Percentiles rank a stretch among this genome's conserved stretches.
phyloP scores from a whole-genome alignment of 306 rosid species.

The Ormosia emarginata region DNA sequence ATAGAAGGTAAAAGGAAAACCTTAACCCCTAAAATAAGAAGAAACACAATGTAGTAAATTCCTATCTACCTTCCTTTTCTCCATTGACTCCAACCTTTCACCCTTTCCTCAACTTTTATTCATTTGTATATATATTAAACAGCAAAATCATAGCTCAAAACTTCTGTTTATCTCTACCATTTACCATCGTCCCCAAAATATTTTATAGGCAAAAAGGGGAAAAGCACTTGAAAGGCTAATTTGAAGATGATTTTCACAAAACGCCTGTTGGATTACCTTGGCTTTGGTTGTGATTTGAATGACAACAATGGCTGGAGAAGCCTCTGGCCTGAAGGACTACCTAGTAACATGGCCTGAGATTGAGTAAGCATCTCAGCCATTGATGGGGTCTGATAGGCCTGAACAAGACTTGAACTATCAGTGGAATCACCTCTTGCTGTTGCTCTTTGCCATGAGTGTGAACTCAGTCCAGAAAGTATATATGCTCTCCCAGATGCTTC shows the following conservation, averaged over 20 bases:
- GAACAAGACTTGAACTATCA: constrained; percentile 77
- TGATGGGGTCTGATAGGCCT: constrained; percentile 89
- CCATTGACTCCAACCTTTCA: constrained; percentile 46
- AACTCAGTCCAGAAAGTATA: constrained; percentile 93
- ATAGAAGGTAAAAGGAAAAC: constrained; percentile 27
- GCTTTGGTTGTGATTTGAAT: constrained; percentile 66
- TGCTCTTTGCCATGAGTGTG: constrained; percentile 99
- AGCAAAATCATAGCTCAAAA: constrained; percentile 58
- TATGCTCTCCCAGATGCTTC: constrained; percentile 99
- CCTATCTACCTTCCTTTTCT: constrained; percentile 46
- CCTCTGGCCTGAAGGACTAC: constrained; percentile 85
- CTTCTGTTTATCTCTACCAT: constrained; percentile 39
- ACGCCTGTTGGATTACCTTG: constrained; percentile 54
- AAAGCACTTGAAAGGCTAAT: constrained; percentile 32
- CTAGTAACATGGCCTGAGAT: constrained; percentile 78
- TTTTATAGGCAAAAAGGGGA: constrained; percentile 32
- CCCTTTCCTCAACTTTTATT: constrained; percentile 57
- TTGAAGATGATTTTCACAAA: constrained; percentile 27
- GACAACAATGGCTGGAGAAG: constrained; percentile 72
- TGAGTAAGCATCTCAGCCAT: constrained; percentile 96
- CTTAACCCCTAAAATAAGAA: constrained; percentile 40
- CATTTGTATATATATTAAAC: constrained; percentile 68
- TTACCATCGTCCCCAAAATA: constrained; percentile 38
- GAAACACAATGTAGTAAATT: constrained; percentile 43
- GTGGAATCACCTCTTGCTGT: constrained; percentile 99